phyloP scores from a whole-genome alignment of 106 monocot species.

The Posidonia australis region DNA sequence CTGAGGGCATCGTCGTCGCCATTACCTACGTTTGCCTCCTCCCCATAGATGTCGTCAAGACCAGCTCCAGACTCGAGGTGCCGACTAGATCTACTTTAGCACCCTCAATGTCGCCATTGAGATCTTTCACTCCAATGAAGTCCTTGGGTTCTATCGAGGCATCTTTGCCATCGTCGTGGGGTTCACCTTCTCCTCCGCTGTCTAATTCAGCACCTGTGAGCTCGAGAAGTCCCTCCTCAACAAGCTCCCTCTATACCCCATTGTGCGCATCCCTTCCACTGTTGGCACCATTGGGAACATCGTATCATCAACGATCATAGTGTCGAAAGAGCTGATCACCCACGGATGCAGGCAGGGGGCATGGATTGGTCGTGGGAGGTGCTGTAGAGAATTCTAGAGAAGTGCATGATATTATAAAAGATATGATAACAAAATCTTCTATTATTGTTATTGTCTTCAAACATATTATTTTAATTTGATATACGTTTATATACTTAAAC shows the following conservation, averaged over 20 bases:
- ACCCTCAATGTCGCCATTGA: constrained; percentile 50
- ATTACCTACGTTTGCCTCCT: constrained; percentile 92
- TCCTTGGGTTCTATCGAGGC: constrained; percentile 85
- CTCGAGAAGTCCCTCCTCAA: constrained; percentile 58
- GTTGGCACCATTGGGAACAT: constrained; percentile 83
- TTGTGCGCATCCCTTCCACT: constrained; percentile 37
- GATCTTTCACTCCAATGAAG: constrained; percentile 55
- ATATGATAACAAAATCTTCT: too few relatives aligned
- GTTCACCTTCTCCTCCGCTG: constrained; percentile 72
- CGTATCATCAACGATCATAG: constrained; percentile 90
- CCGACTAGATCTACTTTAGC: constrained; percentile 40
- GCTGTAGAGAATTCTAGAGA: constrained; percentile 50
- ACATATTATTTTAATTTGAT: too few relatives aligned
- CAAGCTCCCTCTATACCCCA: constrained; percentile 21
- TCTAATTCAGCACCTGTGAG: constrained; percentile 95
- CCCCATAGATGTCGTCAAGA: constrained; percentile 91
- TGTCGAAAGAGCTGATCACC: constrained; percentile 97
- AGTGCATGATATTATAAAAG: too few relatives aligned
- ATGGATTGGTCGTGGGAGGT: constrained; percentile 71
- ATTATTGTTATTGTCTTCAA: too few relatives aligned
- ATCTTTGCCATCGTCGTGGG: constrained; percentile 84
- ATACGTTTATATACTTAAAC: too few relatives aligned
- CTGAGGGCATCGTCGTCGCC: constrained; percentile 80
- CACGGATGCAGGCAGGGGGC: constrained; percentile 89
- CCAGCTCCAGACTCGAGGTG: constrained; percentile 71